phyloP scores from a whole-genome alignment of 148 eudicot species.

The Chenopodium suecicum region DNA sequence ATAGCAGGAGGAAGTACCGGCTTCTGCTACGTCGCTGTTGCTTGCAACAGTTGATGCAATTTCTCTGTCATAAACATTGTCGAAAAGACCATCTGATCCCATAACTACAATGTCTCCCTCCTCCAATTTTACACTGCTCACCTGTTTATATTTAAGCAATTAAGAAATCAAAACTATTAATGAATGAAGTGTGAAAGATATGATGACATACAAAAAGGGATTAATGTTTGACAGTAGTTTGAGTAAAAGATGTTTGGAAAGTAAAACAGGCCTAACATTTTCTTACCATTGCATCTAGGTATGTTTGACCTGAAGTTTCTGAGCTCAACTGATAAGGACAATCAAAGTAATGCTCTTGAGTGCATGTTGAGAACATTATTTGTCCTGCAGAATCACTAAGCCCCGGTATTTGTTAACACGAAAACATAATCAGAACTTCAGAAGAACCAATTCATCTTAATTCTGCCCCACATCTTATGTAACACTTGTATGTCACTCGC shows the following conservation, averaged over 20 bases:
- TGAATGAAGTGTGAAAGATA: background rate
- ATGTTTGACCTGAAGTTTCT: conserved; percentile 73
- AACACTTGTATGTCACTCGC: background rate
- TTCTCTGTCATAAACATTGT: conserved; percentile 76
- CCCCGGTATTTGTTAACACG: conserved; percentile 16
- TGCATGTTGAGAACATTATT: conserved; percentile 67
- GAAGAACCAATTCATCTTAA: background rate
- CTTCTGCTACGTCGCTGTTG: conserved; percentile 51
- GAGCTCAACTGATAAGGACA: conserved; percentile 98
- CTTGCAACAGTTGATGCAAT: conserved; percentile 50
- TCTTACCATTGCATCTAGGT: conserved; percentile 80
- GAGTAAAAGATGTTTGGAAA: background rate
- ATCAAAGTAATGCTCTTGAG: conserved; percentile 94
- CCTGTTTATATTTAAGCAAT: conserved; percentile 39
- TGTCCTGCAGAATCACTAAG: conserved; percentile 61
- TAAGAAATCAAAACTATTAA: background rate
- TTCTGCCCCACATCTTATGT: background rate
- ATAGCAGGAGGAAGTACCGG: conserved; percentile 48
- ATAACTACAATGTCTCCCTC: conserved; percentile 75
- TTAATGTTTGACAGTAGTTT: background rate
- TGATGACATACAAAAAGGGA: too few species aligned
- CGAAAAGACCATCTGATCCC: conserved; percentile 98
- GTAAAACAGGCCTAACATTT: background rate
- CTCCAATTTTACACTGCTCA: conserved; percentile 53
- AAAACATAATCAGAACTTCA: background rate